Evolutionary conservation across 2,329 filamentous ascomycete species (phyloP).

Genomic region (Aspergillus sp.): DNA sequence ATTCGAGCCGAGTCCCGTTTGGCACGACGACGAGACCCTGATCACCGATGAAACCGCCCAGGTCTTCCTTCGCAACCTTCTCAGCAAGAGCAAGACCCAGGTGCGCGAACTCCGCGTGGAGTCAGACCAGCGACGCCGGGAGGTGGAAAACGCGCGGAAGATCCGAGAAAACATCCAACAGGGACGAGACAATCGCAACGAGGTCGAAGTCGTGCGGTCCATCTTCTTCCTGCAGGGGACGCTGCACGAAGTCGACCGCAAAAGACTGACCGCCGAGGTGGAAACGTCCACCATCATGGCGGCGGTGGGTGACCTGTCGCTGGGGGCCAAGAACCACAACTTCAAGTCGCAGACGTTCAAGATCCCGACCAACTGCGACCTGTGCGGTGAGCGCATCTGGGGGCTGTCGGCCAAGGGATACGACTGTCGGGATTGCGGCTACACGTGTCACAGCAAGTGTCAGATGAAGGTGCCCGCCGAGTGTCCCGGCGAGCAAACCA

Average conservation of each 20-base stretch:
- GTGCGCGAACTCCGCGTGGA: slow-evolving; percentile 77
- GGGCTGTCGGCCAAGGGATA: slow-evolving; percentile 94
- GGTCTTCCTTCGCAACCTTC: slow-evolving; percentile 84
- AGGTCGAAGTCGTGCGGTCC: slow-evolving; percentile 78
- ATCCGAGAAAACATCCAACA: slow-evolving; percentile 74
- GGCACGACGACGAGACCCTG: slow-evolving; percentile 91
- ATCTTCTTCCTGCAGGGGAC: slow-evolving; percentile 82
- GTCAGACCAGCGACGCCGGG: slow-evolving; percentile 79
- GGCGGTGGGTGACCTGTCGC: slow-evolving; percentile 85
- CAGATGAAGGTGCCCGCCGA: slow-evolving; percentile 98
- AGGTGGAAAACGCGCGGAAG: slow-evolving; percentile 75
- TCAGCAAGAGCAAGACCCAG: slow-evolving; percentile 85
- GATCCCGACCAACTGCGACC: slow-evolving; percentile 96
- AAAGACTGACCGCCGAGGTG: slow-evolving; percentile 82
- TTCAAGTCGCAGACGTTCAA: slow-evolving; percentile 99
- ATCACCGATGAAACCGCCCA: slow-evolving; percentile 83
- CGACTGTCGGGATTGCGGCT: slow-evolving; percentile 93
- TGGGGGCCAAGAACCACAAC: slow-evolving; percentile 92
- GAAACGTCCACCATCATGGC: slow-evolving; percentile 91
- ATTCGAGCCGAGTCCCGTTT: slow-evolving; percentile 94
- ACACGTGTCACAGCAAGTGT: slow-evolving; percentile 97
- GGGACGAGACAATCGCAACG: slow-evolving; percentile 83
- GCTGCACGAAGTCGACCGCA: slow-evolving; percentile 79
- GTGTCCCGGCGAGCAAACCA: slow-evolving; percentile 88
- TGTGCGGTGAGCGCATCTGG: slow-evolving; percentile 97